Percentiles rank a stretch among this genome's conserved stretches.
Evolutionary conservation across 306 rosid species (phyloP).

Genomic region (Cicer bijugum): DNA sequence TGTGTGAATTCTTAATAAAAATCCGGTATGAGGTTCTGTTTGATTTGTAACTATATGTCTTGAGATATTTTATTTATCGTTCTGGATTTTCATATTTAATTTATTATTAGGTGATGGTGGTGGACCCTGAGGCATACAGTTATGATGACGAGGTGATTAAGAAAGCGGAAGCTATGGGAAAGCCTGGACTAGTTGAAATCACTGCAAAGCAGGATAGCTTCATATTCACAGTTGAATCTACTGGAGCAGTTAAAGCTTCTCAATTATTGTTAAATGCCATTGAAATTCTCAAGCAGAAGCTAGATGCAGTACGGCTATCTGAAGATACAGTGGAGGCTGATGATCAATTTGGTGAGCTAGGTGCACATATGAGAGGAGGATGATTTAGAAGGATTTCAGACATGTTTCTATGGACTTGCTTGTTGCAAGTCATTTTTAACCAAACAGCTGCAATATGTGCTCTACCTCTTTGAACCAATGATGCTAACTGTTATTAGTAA

Average conservation of each 20-base stretch:
- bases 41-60: constrained; percentile 11
- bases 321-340: constrained; percentile 93
- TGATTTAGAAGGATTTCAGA: constrained; percentile 47
- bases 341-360: constrained; percentile 95
- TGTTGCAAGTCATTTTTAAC: constrained; percentile 40
- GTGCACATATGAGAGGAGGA: constrained; percentile 98
- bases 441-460: constrained; percentile 38
- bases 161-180: constrained; percentile 97
- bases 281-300: constrained; percentile 87
- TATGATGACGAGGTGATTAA: constrained; percentile 93
- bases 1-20: constrained; percentile 28
- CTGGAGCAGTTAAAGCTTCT: constrained; percentile 88
- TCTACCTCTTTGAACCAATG: constrained; percentile 28
- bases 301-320: constrained; percentile 91
- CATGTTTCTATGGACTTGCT: constrained; percentile 44
- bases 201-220: constrained; percentile 85
- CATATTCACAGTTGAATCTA: constrained; percentile 91
- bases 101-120: constrained; percentile 60
- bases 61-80: not conserved
- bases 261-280: constrained; percentile 87
- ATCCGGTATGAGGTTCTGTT: not conserved
- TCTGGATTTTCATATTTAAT: constrained; percentile 2
- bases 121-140: constrained; percentile 84
- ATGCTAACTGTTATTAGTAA: constrained; percentile 36
- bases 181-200: constrained; percentile 87